Evolutionary conservation across 164 flowering plant genomes (phyloP).

Genomic region (Aristolochia contorta): DNA sequence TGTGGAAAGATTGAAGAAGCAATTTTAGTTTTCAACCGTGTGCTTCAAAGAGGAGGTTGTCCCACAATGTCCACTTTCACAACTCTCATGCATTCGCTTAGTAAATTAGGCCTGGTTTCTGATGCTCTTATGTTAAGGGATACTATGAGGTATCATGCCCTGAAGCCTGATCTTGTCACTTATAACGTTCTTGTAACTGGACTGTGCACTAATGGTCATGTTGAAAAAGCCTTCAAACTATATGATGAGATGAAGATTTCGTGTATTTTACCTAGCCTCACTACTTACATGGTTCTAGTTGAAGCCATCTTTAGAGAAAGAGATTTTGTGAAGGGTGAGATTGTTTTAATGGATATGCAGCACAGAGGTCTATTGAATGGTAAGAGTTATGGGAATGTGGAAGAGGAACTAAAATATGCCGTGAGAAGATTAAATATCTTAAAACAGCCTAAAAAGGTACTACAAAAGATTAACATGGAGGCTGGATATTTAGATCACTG

Average conservation of each 20-base stretch:
- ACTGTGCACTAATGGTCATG: slow-evolving; percentile 36
- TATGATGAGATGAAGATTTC: slow-evolving; percentile 69
- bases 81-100: slow-evolving; percentile 52
- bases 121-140: slow-evolving; percentile 45
- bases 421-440: slow-evolving; percentile 26
- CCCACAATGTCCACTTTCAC: slow-evolving; percentile 81
- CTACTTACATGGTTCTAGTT: slow-evolving; percentile 45
- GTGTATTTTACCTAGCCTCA: slow-evolving; percentile 42
- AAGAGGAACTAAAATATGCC: slow-evolving; percentile 24
- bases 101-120: slow-evolving; percentile 35
- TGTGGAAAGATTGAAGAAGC: slow-evolving; percentile 72
- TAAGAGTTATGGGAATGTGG: slow-evolving; percentile 19
- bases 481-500: too few relatives aligned
- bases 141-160: slow-evolving; percentile 37
- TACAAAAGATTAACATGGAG: too few relatives aligned
- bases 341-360: slow-evolving; percentile 43
- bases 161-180: slow-evolving; percentile 51
- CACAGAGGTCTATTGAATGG: slow-evolving; percentile 40
- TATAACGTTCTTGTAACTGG: slow-evolving; percentile 77
- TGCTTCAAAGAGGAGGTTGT: slow-evolving; percentile 33
- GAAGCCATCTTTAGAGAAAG: slow-evolving; percentile 23
- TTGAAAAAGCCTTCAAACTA: slow-evolving; percentile 42
- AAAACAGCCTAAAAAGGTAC: slow-evolving; percentile 17
- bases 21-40: slow-evolving; percentile 37
- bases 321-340: slow-evolving; percentile 23